Evolutionary conservation across 495 filamentous ascomycete genomes (phyloP).

Genomic region (Penicillium ochrochloron): DNA sequence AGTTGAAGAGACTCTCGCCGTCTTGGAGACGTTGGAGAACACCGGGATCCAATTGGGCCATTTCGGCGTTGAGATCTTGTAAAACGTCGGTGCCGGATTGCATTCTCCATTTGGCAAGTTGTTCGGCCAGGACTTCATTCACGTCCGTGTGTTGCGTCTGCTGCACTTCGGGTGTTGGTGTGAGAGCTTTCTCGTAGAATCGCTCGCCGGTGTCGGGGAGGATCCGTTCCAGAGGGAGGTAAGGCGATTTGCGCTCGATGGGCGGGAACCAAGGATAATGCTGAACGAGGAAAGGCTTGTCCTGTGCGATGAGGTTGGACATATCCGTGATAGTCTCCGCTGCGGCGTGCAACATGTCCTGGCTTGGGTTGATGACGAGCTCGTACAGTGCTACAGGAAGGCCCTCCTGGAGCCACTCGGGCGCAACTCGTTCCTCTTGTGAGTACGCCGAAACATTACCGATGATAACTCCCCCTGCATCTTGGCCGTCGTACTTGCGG

Average conservation of each 20-base stretch:
- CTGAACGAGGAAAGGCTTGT: not conserved
- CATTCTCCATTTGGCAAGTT: not conserved
- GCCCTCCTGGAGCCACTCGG: conserved; percentile 26
- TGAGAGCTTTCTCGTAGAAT: conserved; percentile 6
- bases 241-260: conserved; percentile 1
- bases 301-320: not conserved
- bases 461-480: conserved; percentile 31
- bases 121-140: not conserved
- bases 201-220: conserved; percentile 13
- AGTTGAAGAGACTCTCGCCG: not conserved
- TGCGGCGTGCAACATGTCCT: conserved; percentile 11
- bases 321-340: not conserved
- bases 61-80: not conserved
- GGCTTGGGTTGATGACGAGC: conserved; percentile 35
- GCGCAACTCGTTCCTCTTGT: conserved; percentile 30
- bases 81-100: not conserved
- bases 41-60: not conserved
- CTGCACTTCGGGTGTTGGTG: not conserved
- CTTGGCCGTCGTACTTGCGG: conserved; percentile 38
- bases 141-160: not conserved
- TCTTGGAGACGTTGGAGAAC: not conserved
- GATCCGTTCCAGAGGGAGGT: conserved; percentile 6
- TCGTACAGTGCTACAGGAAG: conserved; percentile 45
- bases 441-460: conserved; percentile 25
- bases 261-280: conserved; percentile 5